Evolutionary conservation across 192 early-diverging fungal species (phyloP).

Genomic region (Coemansia interrupta): DNA sequence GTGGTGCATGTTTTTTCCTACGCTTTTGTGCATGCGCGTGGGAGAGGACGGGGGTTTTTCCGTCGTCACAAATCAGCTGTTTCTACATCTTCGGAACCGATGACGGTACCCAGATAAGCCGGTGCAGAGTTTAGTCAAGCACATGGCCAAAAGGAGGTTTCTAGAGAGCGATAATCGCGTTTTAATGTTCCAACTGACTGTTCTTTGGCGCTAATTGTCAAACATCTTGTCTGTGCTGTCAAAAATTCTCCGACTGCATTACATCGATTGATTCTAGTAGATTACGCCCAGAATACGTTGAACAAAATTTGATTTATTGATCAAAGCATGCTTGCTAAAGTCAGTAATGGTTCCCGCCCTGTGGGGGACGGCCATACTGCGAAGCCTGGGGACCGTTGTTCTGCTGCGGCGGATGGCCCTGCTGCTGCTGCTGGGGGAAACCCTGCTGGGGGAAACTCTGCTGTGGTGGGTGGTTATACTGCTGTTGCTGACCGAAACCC

Average conservation of each 20-base stretch:
- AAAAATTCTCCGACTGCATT: too few species aligned
- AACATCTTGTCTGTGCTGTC: too few species aligned
- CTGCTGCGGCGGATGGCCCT: constrained; percentile 4
- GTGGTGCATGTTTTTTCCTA: constrained; percentile 1
- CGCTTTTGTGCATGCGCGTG: background rate
- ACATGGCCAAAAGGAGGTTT: too few species aligned
- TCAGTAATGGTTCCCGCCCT: constrained; percentile 1
- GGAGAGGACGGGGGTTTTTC: constrained; percentile 1
- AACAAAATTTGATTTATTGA: background rate
- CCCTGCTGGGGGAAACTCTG: background rate
- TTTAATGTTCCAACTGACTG: too few species aligned
- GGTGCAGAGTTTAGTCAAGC: too few species aligned
- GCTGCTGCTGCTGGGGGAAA: constrained; percentile 4
- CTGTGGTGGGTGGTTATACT: background rate
- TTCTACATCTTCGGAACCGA: background rate
- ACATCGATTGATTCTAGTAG: too few species aligned
- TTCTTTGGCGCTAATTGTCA: too few species aligned
- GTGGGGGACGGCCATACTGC: background rate
- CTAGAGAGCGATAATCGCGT: too few species aligned
- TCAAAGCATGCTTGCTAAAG: background rate
- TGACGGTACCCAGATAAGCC: too few species aligned
- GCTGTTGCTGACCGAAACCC: constrained; percentile 3
- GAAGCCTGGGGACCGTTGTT: constrained; percentile 1
- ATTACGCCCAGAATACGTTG: too few species aligned
- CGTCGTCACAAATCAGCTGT: constrained; percentile 1